Conservation (phyloP, 2,329 filamentous ascomycete genomes). For the Sporothrix inflata region DNA sequence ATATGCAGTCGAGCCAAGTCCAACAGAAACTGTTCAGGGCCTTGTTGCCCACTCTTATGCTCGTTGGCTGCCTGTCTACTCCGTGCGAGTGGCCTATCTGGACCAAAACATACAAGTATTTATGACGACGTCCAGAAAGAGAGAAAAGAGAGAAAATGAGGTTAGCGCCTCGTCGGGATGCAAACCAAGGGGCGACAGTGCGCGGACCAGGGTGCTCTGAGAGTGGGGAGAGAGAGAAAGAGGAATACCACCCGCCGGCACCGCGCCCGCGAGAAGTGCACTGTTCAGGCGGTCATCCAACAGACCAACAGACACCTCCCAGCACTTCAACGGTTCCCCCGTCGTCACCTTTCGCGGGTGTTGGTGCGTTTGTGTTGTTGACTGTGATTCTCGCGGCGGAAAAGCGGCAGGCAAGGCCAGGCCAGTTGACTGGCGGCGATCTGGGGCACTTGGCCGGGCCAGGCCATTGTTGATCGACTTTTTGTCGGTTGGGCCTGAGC, state of each 20-base stretch:
- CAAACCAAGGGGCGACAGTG: background rate
- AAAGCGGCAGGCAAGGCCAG: background rate
- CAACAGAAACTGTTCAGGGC: background rate
- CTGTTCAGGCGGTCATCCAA: background rate
- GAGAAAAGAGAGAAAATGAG: background rate
- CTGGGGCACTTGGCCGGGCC: background rate
- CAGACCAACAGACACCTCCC: conserved; percentile 1
- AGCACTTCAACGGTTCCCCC: background rate
- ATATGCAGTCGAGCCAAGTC: background rate
- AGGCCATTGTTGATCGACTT: background rate
- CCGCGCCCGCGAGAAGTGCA: background rate
- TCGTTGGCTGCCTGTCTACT: background rate
- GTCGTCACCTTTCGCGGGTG: background rate
- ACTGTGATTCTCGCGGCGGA: background rate
- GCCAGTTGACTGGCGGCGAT: background rate
- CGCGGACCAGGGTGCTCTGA: conserved; percentile 2
- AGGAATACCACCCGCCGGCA: background rate
- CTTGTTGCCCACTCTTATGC: background rate
- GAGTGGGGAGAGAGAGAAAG: conserved; percentile 2
- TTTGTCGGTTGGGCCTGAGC: no score
- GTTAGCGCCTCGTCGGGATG: background rate
- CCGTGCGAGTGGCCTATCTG: background rate
- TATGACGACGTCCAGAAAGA: background rate
- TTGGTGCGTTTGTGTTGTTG: background rate
- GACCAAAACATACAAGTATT: background rate